Evolutionary conservation across 2,329 filamentous ascomycete genomes (phyloP), one percentile per base, ranked within the genome.

Genomic region (Alternaria arborescens): DNA sequence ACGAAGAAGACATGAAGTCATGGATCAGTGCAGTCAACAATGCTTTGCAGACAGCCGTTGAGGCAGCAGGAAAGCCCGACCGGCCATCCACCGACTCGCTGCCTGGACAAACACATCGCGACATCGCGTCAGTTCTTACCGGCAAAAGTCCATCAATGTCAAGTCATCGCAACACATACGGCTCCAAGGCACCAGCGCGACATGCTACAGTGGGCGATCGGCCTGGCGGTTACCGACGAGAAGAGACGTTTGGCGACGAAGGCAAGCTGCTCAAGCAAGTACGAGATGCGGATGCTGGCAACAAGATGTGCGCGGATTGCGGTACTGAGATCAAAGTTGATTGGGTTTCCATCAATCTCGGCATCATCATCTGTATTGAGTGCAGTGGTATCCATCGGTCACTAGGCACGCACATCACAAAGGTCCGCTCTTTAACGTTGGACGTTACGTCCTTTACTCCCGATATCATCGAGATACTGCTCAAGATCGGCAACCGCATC

Each of bases 1-100:
- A 94, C 0, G 95, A 98, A 79, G 95, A 99, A 40, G 95, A 99
- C 72, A 97, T 99, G 92, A 93, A 90, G 75, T 94, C 89, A 69
- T 99, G 95, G 95, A 99, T 99, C 70, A 85, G 87, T 22, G 91
- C 95, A 20, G 96, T 99, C 81, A 99, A 99, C 79, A 99, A 98
- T 74, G 96, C 95, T 10, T 82, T 98, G 40, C 95, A 99, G 76
- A 97, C 93, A 75, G 96, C 95, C 16, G 93, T 99, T 51, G 96
- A 99, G 63, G 90, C 92, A 43, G 88, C 89, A 64, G 87, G 88
- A 30, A 82, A 84, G 55, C 80, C 81, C 22, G 78, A 84, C 41
- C 78, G 82, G 32, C 77, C 81, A 14, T 79, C 80, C 8, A 81
- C 81, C n/a, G 81, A 85, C 43, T 86, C 88, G 41, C 79, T 86